Evolutionary conservation across 345 rosid genomes (phyloP).

Genomic region (Excoecaria cochinchinensis): DNA sequence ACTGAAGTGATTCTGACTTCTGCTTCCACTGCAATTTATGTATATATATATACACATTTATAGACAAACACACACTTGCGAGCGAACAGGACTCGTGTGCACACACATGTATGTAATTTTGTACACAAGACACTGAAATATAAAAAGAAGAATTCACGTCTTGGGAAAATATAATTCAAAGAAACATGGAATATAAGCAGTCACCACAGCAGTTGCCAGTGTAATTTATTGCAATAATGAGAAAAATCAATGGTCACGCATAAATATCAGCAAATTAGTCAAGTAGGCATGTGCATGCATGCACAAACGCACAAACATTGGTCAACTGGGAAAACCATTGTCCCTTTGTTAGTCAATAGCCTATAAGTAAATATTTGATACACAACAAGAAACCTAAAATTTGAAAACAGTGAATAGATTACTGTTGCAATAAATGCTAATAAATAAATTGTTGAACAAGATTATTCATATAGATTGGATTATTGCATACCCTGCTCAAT

Average conservation of each 20-base stretch:
- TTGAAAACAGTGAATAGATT: neutral
- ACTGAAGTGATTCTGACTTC: neutral
- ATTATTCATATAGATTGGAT: neutral
- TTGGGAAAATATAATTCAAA: neutral
- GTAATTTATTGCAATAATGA: neutral
- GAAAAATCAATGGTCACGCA: neutral
- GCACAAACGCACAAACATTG: neutral
- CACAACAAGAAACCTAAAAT: neutral
- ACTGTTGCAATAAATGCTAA: neutral
- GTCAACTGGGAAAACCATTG: neutral
- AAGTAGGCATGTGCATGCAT: neutral
- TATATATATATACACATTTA: too few species aligned
- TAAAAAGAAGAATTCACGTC: neutral
- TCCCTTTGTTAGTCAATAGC: neutral
- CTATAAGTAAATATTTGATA: neutral
- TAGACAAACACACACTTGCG: too few species aligned
- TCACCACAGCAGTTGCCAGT: neutral
- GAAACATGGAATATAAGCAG: neutral
- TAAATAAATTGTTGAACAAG: neutral
- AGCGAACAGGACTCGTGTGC: too few species aligned
- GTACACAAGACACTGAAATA: neutral
- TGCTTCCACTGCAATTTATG: neutral
- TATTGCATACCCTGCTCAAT: conserved; percentile 53
- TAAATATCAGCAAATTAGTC: neutral
- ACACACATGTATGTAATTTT: neutral